Percentiles rank a stretch among this genome's conserved stretches.
Conservation (phyloP, 805 yeast species). For the Barnettozyma sucrosica region DNA sequence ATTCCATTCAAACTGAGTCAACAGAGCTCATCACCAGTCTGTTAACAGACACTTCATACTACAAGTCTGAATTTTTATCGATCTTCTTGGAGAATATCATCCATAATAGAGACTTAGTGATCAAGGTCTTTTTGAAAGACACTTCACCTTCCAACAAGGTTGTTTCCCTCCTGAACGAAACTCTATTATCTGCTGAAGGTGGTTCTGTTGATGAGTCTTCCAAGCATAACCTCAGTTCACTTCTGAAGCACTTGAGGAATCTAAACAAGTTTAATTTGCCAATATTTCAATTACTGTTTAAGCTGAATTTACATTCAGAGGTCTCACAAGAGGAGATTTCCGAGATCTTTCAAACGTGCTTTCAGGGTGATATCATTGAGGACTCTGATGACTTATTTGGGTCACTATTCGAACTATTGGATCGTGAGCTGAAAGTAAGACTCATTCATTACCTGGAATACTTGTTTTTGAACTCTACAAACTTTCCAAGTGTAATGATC, state of each 20-base stretch:
- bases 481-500: constrained; percentile 30
- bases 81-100: constrained; percentile 16
- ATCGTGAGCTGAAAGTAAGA: constrained; percentile 27
- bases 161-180: constrained; percentile 9
- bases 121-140: constrained; percentile 7
- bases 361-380: constrained; percentile 5
- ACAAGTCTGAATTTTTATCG: constrained; percentile 17
- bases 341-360: constrained; percentile 9
- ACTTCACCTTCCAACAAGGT: constrained; percentile 1
- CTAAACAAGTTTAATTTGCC: constrained; percentile 38
- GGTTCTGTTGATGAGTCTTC: background rate
- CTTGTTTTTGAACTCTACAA: constrained; percentile 36
- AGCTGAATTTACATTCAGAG: constrained; percentile 21
- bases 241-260: constrained; percentile 20
- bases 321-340: constrained; percentile 10
- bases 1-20: constrained; percentile 22
- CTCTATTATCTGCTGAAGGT: constrained; percentile 2
- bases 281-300: constrained; percentile 35
- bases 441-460: constrained; percentile 35
- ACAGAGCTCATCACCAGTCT: constrained; percentile 20
- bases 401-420: constrained; percentile 34
- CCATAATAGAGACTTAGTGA: constrained; percentile 11
- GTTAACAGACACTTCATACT: constrained; percentile 15
- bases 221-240: constrained; percentile 1
- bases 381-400: constrained; percentile 24